Evolutionary conservation across 2,329 filamentous ascomycete genomes (phyloP).

Genomic region (Claviceps sorghi): DNA sequence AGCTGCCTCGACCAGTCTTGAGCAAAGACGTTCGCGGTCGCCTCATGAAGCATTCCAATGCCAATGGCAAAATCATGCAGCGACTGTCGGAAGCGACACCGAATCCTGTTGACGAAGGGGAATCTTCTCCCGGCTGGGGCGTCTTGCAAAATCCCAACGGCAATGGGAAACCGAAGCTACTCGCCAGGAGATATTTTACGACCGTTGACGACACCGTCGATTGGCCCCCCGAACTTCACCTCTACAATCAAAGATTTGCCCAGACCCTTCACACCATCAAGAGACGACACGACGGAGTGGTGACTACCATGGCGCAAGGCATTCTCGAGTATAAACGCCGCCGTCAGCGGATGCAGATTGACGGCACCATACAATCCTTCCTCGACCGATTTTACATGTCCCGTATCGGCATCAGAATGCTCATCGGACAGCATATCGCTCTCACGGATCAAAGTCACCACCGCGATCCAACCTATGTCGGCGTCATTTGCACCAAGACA

Average conservation of each 20-base stretch:
- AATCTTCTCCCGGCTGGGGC: constrained; percentile 53
- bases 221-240: constrained; percentile 87
- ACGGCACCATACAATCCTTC: constrained; percentile 93
- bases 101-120: constrained; percentile 75
- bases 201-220: constrained; percentile 75
- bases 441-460: constrained; percentile 85
- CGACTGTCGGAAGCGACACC: constrained; percentile 70
- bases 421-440: constrained; percentile 96
- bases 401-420: constrained; percentile 95
- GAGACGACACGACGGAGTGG: constrained; percentile 86
- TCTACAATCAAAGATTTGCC: constrained; percentile 87
- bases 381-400: constrained; percentile 99
- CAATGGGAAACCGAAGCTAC: constrained; percentile 35
- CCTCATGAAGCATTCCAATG: constrained; percentile 53
- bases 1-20: constrained; percentile 63
- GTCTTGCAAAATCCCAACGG: constrained; percentile 27
- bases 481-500: constrained; percentile 97
- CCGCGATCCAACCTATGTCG: constrained; percentile 85
- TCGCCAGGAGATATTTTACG: constrained; percentile 61
- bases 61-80: constrained; percentile 45
- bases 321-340: constrained; percentile 97
- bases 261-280: constrained; percentile 89
- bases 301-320: constrained; percentile 94
- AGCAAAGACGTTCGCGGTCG: constrained; percentile 62
- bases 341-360: constrained; percentile 94